These are phyloP conservation scores for Botryosphaeria dothidea DNA, from an alignment of 2,329 filamentous ascomycete genomes.

Conservation along the genomic window DNA sequence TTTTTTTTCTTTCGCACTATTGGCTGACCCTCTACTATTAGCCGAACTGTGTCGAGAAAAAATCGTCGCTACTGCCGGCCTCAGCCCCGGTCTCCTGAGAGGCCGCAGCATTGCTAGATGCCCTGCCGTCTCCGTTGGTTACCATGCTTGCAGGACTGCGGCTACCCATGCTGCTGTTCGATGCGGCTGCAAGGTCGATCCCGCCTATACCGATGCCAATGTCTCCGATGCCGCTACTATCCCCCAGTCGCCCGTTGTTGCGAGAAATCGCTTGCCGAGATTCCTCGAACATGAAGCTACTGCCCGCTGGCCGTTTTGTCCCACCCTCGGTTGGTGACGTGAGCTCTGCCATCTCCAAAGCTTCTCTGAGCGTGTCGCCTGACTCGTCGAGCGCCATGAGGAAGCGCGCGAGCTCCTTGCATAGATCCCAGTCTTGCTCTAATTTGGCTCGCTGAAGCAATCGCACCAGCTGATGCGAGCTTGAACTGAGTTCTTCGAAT, in stretches of 20 bases:
- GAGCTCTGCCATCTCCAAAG: constrained; percentile 57
- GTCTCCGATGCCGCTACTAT: neutral
- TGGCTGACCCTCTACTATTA: neutral
- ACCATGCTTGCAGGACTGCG: constrained; percentile 2
- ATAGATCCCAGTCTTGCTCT: constrained; percentile 91
- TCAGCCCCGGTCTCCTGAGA: neutral
- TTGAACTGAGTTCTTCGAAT: constrained; percentile 60
- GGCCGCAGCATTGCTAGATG: neutral
- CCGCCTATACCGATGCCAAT: constrained; percentile 17
- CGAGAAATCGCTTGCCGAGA: neutral
- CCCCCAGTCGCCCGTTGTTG: neutral
- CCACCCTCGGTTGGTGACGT: constrained; percentile 29
- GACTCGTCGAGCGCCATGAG: constrained; percentile 87
- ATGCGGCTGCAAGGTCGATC: constrained; percentile 15
- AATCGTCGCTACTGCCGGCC: constrained; percentile 5
- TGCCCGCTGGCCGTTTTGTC: constrained; percentile 19
- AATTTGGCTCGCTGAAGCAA: constrained; percentile 78
- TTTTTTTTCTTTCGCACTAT: neutral
- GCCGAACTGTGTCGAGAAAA: neutral
- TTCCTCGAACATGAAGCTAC: constrained; percentile 35
- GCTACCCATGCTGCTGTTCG: constrained; percentile 17
- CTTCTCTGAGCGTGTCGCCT: constrained; percentile 74
- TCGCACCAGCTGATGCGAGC: constrained; percentile 76
- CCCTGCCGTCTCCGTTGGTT: constrained; percentile 6
- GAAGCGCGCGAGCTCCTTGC: constrained; percentile 93